Percentiles rank a stretch among this genome's conserved stretches.
These are phyloP conservation scores for Pseudophaeomoniella oleicola DNA, from an alignment of 2,329 filamentous ascomycete species.

Conservation along the genomic window DNA sequence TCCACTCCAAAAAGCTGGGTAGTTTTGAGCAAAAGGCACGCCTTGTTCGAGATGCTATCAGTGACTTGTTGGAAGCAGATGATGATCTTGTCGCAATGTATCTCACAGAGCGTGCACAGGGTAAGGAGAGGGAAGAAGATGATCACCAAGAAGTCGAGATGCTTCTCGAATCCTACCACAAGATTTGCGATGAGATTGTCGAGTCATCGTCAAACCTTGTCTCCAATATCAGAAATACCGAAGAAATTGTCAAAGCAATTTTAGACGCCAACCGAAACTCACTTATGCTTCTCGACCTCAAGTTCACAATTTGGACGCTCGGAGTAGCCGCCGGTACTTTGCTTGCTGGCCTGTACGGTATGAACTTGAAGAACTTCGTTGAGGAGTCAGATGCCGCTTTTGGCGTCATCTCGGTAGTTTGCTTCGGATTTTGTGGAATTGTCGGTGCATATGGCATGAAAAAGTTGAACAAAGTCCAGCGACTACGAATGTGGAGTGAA, in stretches of 20 bases:
- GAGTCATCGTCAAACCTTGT: constrained; percentile 89
- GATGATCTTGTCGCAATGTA: constrained; percentile 95
- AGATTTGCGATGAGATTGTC: constrained; percentile 94
- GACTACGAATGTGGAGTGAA: constrained; percentile 72
- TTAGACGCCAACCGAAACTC: constrained; percentile 96
- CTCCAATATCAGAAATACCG: constrained; percentile 89
- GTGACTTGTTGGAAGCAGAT: constrained; percentile 88
- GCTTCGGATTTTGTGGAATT: constrained; percentile 56
- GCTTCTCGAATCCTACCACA: constrained; percentile 92
- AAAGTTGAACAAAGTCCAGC: constrained; percentile 73
- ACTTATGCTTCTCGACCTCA: constrained; percentile 92
- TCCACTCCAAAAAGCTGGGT: constrained; percentile 87
- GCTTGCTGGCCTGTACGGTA: constrained; percentile 95
- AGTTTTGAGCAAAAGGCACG: constrained; percentile 97
- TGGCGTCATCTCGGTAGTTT: constrained; percentile 54
- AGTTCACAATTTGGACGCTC: constrained; percentile 88
- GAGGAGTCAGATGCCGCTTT: constrained; percentile 89
- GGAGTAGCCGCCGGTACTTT: constrained; percentile 92
- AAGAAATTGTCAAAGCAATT: constrained; percentile 95
- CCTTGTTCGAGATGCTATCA: constrained; percentile 83
- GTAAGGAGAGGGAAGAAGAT: constrained; percentile 58
- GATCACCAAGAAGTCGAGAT: constrained; percentile 96
- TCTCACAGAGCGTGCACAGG: constrained; percentile 69
- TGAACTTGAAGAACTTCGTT: constrained; percentile 98
- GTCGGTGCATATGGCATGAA: constrained; percentile 73